Base-by-base conservation (phyloP, 108 stramenopile genomes). In the Pseudonitzschia multiseries region DNA sequence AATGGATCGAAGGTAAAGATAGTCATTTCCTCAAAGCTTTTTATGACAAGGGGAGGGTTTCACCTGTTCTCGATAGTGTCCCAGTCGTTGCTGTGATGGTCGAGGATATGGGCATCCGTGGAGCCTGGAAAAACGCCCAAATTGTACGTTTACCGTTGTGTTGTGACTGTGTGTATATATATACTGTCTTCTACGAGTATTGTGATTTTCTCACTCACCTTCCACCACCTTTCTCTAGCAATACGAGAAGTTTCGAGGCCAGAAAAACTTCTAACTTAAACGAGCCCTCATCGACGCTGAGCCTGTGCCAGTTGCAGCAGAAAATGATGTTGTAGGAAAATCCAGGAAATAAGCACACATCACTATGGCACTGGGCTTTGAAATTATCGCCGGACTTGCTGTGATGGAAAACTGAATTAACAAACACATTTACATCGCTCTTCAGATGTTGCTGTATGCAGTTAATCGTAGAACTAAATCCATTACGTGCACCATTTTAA, bases 51-150 rank as follows among this genome's bases (percentile, higher is more conserved):
- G 98, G 97, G 56, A 96, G 98, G 41, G 84, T 98, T 26, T 82
- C 66, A 24, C 62, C 63, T 22, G 10, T 98, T 42, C 78, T 98
- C 48, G 78, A 85, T 9, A 64, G 64, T 22, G 79, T 99, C 36
- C 96, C 97, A 21, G 31, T 97, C 4, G 93, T 91, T 78, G 96
- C 96, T 13, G 97, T 99, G 24, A 72, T 92, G 85, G 89, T 77
- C 32, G 97, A 99, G 77, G 97, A 99, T 75, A 76, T 98, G 42
- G 98, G 98, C 15, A 74, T 95, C n/a, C 85, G 98, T 21, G 97
- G 97, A 24, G 96, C 96, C 22, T 54, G 70, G 44, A 77, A 84
- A 54, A 67, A 56, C 43, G 83, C 83, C 24, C 24, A 68, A 64
- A 66, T 72, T 29, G 76, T 62, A 62, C 61, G 61, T 62, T 48